These are phyloP conservation scores for Colletotrichum agaves DNA, from an alignment of 2,329 filamentous ascomycete genomes.

Conservation along the genomic window DNA sequence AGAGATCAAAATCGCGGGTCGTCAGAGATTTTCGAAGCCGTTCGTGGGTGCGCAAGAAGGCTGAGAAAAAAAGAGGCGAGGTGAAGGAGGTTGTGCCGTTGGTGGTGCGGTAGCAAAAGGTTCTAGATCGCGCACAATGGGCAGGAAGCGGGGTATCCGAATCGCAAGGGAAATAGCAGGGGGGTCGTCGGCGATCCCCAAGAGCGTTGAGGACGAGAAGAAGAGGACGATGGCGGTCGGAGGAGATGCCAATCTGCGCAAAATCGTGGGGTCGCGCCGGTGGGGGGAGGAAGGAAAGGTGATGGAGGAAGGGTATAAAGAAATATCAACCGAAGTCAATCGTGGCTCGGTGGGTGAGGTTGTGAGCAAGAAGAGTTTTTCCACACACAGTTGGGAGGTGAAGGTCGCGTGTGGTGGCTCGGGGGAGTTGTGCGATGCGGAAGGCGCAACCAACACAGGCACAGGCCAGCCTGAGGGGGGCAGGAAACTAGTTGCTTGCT, in stretches of 20 bases:
- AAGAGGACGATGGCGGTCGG: constrained; percentile 8
- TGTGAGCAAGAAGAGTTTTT: constrained; percentile 37
- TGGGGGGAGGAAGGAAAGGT: constrained; percentile 8
- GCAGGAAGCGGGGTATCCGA: constrained; percentile 41
- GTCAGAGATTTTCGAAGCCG: constrained; percentile 16
- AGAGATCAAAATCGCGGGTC: constrained; percentile 7
- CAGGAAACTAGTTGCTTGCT: constrained; percentile 16
- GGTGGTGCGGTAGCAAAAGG: constrained; percentile 38
- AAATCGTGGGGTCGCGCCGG: constrained; percentile 13
- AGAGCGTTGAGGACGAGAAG: constrained; percentile 22
- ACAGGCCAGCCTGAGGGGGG: constrained; percentile 18
- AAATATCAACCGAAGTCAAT: constrained; percentile 24
- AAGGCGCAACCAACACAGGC: constrained; percentile 26
- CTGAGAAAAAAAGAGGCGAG: constrained; percentile 19
- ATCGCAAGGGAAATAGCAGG: constrained; percentile 37
- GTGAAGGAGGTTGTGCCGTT: constrained; percentile 31
- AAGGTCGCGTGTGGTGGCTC: constrained; percentile 35
- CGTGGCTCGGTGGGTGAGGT: constrained; percentile 29
- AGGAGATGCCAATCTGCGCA: constrained; percentile 23
- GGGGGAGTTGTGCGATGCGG: constrained; percentile 23
- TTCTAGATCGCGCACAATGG: constrained; percentile 41
- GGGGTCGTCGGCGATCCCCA: constrained; percentile 34
- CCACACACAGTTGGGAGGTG: constrained; percentile 22
- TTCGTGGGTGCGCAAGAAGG: constrained; percentile 35
- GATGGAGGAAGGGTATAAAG: constrained; percentile 9